phyloP scores from a whole-genome alignment of 805 yeast species.

The Candida lessepsii region DNA sequence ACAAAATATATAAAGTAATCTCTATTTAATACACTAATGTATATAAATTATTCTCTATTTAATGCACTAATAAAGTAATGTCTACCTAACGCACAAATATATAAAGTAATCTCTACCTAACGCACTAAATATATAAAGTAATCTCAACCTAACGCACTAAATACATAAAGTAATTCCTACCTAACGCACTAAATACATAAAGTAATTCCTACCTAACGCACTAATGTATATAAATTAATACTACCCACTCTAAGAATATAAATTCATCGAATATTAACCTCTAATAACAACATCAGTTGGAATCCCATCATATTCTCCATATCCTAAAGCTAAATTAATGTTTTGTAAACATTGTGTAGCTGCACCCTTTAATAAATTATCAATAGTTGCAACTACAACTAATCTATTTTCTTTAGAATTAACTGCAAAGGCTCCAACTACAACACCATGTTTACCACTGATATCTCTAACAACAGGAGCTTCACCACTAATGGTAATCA shows the following conservation, averaged over 20 bases:
- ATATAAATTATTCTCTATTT: no score
- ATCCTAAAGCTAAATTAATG: constrained; percentile 84
- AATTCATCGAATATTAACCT: no score
- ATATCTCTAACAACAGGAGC: constrained; percentile 91
- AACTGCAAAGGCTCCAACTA: constrained; percentile 94
- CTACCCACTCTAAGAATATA: not conserved
- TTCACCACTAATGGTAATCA: constrained; percentile 84
- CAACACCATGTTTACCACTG: constrained; percentile 91
- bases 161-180: no score
- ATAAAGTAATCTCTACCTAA: no score
- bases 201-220: no score
- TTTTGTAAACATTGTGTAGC: constrained; percentile 98
- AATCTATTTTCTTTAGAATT: constrained; percentile 86
- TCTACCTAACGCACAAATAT: no score
- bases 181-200: no score
- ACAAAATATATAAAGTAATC: no score
- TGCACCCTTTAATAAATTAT: constrained; percentile 95
- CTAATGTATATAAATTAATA: not conserved
- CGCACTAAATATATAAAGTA: no score
- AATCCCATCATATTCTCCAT: constrained; percentile 93
- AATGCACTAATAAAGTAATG: no score
- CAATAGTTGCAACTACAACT: constrained; percentile 93
- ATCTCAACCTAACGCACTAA: no score
- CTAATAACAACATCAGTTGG: constrained; percentile 65
- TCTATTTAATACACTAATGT: no score